These are phyloP conservation scores for Sherardia arvensis DNA, from an alignment of 257 asterid genomes.

Conservation along the genomic window DNA sequence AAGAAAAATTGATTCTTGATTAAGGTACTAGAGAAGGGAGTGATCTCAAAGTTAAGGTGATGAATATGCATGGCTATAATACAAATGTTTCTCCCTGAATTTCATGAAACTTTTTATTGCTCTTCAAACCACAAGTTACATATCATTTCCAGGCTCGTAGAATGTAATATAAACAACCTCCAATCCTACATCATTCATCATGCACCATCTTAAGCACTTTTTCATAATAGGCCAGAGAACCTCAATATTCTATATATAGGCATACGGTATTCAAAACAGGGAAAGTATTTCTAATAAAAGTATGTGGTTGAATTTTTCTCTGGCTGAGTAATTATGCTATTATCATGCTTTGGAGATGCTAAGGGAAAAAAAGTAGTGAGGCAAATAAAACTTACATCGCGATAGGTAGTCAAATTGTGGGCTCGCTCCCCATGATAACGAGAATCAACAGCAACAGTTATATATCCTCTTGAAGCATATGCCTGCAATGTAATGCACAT, in stretches of 20 bases:
- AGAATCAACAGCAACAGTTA: slow-evolving; percentile 84
- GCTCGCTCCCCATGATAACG: slow-evolving; percentile 98
- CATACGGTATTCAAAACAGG: background rate
- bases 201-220: background rate
- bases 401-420: slow-evolving; percentile 59
- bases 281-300: background rate
- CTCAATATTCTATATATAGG: background rate
- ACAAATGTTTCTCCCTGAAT: background rate
- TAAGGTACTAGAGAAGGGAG: background rate
- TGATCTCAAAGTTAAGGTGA: background rate
- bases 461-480: slow-evolving; percentile 83
- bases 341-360: background rate
- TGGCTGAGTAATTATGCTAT: background rate
- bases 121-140: background rate
- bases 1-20: background rate
- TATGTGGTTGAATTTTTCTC: background rate
- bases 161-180: background rate
- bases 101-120: background rate
- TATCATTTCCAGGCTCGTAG: background rate
- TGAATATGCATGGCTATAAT: background rate
- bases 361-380: slow-evolving; percentile 3
- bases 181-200: background rate
- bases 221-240: background rate
- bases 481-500: slow-evolving; percentile 41
- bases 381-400: slow-evolving; percentile 41